Evolutionary conservation across 2,329 filamentous ascomycete species (phyloP), one percentile per base, ranked within the genome.

Genomic region (Hypomyces rosellus): DNA sequence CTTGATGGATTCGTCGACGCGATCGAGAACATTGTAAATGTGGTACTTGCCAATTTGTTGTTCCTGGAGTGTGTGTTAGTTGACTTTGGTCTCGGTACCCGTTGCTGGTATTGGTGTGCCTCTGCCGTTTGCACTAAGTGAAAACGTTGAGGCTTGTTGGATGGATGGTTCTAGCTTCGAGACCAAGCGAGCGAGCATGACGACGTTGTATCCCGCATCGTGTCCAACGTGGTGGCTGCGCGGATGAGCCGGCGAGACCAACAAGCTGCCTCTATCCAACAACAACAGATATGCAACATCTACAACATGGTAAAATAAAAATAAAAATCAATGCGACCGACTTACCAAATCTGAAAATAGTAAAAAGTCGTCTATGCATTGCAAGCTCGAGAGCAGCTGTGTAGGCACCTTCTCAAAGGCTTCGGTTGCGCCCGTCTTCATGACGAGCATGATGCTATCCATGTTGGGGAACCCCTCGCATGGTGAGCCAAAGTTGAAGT

Each of bases 401-500:
- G 74, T 76, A 7, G 79, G 77, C 4, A 83, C 62, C 54, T 76
- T 76, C 22, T 76, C 71, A 57, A 71, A 77, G 12, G 74, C 68
- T 59, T 81, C 78, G 40, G 76, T 79, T 3, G 78, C 76, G 42
- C 79, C 78, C 1, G 80, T 82, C 65, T 82, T 82, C 67, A 83
- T 74, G 50, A 82, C 70, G 25, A 82, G 64, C 33, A 75, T 67
- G 41, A 77, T 67, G 52, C 70, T 69, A 30, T 72, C 64, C 36
- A 69, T 69, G 48, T 69, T 57, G 11, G 73, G 72, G 46, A 76
- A 72, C 51, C 63, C 63, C 40, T 64, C 61, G 57, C 74, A 77
- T 2, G 65, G 61, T 14, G 59, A 55, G 52, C 59, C 66, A 37
- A 69, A 67, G 55, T 70, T 69, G 48, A 65, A 69, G 37, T 65